Percentiles rank a stretch among this genome's conserved stretches.
Conservation (phyloP, 805 yeast genomes). For the Lipomyces lipofer region DNA sequence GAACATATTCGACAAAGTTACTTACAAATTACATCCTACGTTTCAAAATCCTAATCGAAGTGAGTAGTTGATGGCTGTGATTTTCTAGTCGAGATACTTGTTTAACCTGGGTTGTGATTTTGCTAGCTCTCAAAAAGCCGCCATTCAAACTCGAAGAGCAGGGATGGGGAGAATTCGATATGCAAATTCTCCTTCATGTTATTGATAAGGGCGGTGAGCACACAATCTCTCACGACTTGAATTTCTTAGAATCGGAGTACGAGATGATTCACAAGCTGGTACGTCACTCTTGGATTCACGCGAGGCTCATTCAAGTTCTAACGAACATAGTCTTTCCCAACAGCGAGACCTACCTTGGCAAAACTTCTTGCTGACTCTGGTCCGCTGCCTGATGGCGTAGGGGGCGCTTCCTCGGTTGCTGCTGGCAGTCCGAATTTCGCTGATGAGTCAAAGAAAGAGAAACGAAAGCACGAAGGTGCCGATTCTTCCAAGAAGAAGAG, state of each 20-base stretch:
- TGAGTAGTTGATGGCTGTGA: slow-evolving; percentile 13
- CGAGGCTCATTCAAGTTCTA: neutral
- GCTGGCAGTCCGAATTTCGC: slow-evolving; percentile 15
- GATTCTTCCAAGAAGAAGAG: slow-evolving; percentile 41
- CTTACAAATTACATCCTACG: slow-evolving; percentile 92
- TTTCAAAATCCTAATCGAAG: slow-evolving; percentile 81
- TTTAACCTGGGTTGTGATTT: neutral
- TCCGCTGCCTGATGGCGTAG: slow-evolving; percentile 61
- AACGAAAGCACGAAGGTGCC: slow-evolving; percentile 42
- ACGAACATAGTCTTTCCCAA: slow-evolving; percentile 57
- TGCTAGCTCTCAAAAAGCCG: slow-evolving; percentile 60
- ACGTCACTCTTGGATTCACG: neutral
- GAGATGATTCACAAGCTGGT: slow-evolving; percentile 70
- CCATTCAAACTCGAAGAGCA: slow-evolving; percentile 89
- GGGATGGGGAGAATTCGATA: slow-evolving; percentile 98
- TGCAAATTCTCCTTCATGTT: slow-evolving; percentile 73
- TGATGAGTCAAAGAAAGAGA: slow-evolving; percentile 40
- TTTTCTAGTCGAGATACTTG: neutral
- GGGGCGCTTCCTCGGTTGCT: slow-evolving; percentile 33
- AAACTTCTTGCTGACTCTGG: slow-evolving; percentile 79
- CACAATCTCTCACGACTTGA: slow-evolving; percentile 83
- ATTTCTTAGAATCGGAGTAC: slow-evolving; percentile 76
- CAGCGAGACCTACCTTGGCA: slow-evolving; percentile 69
- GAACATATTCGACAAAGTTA: slow-evolving; percentile 82
- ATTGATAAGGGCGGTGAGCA: slow-evolving; percentile 88